phyloP scores from a whole-genome alignment of 306 rosid genomes.

The Lithocarpus polystachyus region DNA sequence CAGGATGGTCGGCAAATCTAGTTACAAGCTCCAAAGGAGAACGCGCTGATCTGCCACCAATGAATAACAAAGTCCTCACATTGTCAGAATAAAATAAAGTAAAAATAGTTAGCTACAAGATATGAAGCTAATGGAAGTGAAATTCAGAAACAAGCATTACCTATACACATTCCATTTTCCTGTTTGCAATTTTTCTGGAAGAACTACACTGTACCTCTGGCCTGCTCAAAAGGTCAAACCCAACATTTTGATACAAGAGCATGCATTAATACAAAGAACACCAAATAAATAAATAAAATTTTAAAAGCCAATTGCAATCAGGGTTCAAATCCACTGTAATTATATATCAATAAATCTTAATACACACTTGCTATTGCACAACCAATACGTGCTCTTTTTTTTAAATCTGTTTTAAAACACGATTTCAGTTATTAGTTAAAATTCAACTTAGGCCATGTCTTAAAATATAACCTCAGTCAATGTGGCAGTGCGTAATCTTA shows the following conservation, averaged over 20 bases:
- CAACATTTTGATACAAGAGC: constrained; percentile 21
- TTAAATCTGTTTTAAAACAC: too few species aligned
- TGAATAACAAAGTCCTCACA: not conserved
- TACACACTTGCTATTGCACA: too few species aligned
- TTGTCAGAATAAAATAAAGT: not conserved
- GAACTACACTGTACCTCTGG: constrained; percentile 83
- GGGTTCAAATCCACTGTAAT: too few species aligned
- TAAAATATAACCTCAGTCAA: too few species aligned
- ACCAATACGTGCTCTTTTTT: too few species aligned
- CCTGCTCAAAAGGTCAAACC: constrained; percentile 59
- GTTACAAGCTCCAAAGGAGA: constrained; percentile 77
- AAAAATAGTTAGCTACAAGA: not conserved
- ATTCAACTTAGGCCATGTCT: too few species aligned
- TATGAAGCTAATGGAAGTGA: not conserved
- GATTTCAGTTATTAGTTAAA: too few species aligned
- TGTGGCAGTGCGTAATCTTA: too few species aligned
- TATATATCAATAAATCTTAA: too few species aligned
- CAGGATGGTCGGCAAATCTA: constrained; percentile 79
- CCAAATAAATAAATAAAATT: too few species aligned
- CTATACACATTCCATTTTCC: constrained; percentile 98
- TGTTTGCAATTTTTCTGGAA: constrained; percentile 90
- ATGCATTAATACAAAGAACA: not conserved
- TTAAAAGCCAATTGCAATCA: too few species aligned
- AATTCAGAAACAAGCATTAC: constrained; percentile 27
- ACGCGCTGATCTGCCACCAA: constrained; percentile 58